Evolutionary conservation across 352 stramenopile species (phyloP), one percentile per base, ranked within the genome.

Genomic region (Detonula confervacea): DNA sequence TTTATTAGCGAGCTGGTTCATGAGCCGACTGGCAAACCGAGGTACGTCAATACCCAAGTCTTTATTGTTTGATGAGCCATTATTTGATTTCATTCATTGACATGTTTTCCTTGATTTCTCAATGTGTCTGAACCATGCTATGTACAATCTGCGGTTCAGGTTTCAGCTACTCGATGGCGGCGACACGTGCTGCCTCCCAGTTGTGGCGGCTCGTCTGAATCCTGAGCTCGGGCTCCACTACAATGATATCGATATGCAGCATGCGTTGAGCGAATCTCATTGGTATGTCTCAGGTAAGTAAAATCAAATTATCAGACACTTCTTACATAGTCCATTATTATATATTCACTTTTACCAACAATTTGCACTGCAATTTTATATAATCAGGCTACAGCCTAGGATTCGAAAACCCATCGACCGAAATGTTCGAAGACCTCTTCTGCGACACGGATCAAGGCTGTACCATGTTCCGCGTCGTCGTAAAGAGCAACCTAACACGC

Each of bases 1-100:
- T 73, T 90, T 18, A 83, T 97, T 7, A 81, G 94, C 7, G 89
- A 87, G 1, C 1, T 79, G 37, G 33, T 33, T 11, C 70, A 68
- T 9, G 55, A 25, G 20, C 37, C 70, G 7, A 75, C 7, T 35
- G 70, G 61, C 18, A 79, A 67, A 35, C 25, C 8, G 51, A 30
- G 66, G 52, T 51, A 24, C 27, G 46, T 29, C 12, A n/a, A n/a
- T n/a, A n/a, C n/a, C n/a, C n/a, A n/a, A n/a, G n/a, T n/a, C n/a
- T n/a, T n/a, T n/a, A n/a, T n/a, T n/a, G n/a, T n/a, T n/a, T n/a
- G n/a, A n/a, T n/a, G n/a, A n/a, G n/a, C n/a, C n/a, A n/a, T n/a
- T n/a, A n/a, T n/a, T n/a, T n/a, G n/a, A n/a, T n/a, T n/a, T n/a
- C n/a, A n/a, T n/a, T n/a, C n/a, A n/a, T n/a, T n/a, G n/a, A n/a